Base-by-base conservation (phyloP, 169 alveolate genomes). In the Theileria luwenshuni region DNA sequence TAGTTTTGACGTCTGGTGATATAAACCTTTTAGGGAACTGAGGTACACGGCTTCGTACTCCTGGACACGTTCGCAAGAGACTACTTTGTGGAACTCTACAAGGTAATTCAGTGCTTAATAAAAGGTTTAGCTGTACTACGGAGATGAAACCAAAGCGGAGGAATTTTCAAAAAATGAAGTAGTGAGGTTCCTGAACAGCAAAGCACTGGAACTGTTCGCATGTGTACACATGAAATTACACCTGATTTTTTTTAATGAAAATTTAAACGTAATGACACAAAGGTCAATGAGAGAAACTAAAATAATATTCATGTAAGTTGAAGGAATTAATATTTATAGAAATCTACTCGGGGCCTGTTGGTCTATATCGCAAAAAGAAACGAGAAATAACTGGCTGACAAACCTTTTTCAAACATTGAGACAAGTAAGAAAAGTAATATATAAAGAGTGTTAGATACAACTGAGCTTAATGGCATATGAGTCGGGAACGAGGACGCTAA, bases 271-370 rank as follows among this genome's bases (percentile, higher is more conserved):
- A 30, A 25, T 62, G 77, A 61, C 30, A 28, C 70, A 71, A 27
- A 74, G 87, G 33, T 30, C 83, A 21, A 35, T 63, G 25, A 33
- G 73, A 45, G 87, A 79, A 17, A 49, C 76, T 30, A 38, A 79
- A 35, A 73, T 48, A 28, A 79, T 79, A 28, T 79, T 79, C 58
- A 52, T 79, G 86, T 77, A 48, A 45, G 74, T 77, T 56, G 13
- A 38, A 19, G 1, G 12, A 15, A 28, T 3, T 30, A 25, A 28
- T 17, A 21, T 6, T n/a, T 23, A 0, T 43, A 77, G 86, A 13
- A 79, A 79, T 33, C 87, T 79, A 28, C 35, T 79, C 10, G 87
- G 87, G 1, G 87, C 87, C 10, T 79, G 87, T 58, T 79, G 87
- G 87, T 79, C 87, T 21, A 71, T 79, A 79, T 79, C 87, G 87